Evolutionary conservation across 352 stramenopile genomes (phyloP), one percentile per base, ranked within the genome.

Genomic region (Globisporangium nagaii): DNA sequence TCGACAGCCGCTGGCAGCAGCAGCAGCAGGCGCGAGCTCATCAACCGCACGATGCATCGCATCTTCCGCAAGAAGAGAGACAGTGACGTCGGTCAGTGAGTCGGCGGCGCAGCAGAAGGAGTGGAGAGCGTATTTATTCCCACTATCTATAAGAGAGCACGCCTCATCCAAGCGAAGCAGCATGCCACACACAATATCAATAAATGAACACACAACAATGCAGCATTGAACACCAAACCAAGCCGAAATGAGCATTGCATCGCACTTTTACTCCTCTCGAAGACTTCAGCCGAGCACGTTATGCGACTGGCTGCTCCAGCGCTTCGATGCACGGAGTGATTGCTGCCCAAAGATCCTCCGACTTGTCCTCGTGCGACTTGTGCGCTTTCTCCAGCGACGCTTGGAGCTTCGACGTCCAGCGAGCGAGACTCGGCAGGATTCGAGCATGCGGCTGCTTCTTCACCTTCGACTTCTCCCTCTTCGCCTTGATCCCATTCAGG

Each of bases 341-440:
- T 0, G 65, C 60, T 19, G 60, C 45, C 62, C 81, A 82, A 0
- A 90, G 60, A 37, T 87, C 77, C 2, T 68, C 63, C 22, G 66
- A 81, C 31, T 80, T 76, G 49, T 76, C 70, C 13, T 73, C 37
- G 43, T 75, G 30, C 22, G 70, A 71, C 0, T 71, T 54, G 44
- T 76, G 66, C 6, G 64, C 46, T 25, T 19, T 66, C 52, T 69
- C 50, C 35, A 90, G 51, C 12, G 73, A 63, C 43, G 56, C 52
- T 22, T 75, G 67, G 12, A 90, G 53, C 20, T 56, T 72, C 7
- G 25, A 42, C 1, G 62, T 78, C 75, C 79, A 86, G 35, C 67
- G 44, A 6, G 62, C 51, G 17, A 85, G 53, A 17, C 63, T 63
- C 4, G 70, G 52, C 1, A 66, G 39, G 20, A 72, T 46, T 20